Conservation (phyloP, 192 early-diverging fungal genomes). For the Coemansia sp. region DNA sequence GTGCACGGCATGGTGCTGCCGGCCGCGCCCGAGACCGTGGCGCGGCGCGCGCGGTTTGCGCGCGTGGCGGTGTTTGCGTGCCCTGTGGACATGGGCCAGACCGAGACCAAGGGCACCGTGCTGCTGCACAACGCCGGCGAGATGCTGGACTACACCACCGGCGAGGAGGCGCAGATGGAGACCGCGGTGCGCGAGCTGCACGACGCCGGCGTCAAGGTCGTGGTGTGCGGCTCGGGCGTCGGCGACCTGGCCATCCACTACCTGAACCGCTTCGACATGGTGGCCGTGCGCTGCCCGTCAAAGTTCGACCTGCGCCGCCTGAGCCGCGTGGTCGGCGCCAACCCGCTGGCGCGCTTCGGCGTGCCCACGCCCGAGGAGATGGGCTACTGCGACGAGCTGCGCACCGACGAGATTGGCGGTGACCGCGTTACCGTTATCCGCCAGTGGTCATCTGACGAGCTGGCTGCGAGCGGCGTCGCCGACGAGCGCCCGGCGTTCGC, state of each 20-base stretch:
- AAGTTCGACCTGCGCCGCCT: conserved; percentile 97
- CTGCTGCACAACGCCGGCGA: conserved; percentile 93
- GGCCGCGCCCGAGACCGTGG: conserved; percentile 76
- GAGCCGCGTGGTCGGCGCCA: conserved; percentile 89
- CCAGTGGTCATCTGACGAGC: conserved; percentile 56
- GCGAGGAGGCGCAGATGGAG: conserved; percentile 91
- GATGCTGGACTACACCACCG: conserved; percentile 95
- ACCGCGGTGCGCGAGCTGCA: conserved; percentile 79
- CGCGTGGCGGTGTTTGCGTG: conserved; percentile 95
- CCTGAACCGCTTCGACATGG: conserved; percentile 83
- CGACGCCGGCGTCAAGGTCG: conserved; percentile 86
- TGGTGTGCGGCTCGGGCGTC: conserved; percentile 82
- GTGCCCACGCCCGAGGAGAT: conserved; percentile 94
- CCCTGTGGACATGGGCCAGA: conserved; percentile 86
- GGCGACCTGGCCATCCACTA: conserved; percentile 96
- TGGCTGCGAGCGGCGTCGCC: conserved; percentile 1
- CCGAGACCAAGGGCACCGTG: conserved; percentile 99
- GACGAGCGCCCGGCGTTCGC: conserved; percentile 62
- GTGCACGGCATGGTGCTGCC: conserved; percentile 98
- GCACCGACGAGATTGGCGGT: conserved; percentile 93
- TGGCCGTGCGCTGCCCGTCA: conserved; percentile 85
- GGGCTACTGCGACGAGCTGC: conserved; percentile 96
- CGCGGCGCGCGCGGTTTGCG: conserved; percentile 69
- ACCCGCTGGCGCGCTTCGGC: conserved; percentile 86
- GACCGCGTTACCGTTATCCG: conserved; percentile 98